Conservation (phyloP, 768 basidiomycete species). For the Lactarius vividus region DNA sequence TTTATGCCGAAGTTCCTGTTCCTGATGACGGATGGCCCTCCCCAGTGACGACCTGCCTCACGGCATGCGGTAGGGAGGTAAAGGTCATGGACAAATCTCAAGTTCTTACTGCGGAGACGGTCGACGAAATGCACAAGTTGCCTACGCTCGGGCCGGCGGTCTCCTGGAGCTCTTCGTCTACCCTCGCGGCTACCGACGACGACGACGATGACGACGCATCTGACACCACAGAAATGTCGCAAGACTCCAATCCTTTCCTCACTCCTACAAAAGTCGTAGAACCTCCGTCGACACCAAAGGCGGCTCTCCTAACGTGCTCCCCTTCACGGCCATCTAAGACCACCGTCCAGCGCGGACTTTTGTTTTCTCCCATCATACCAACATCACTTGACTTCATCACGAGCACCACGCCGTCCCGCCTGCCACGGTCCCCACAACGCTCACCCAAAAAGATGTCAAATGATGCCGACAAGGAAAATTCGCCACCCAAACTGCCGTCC, state of each 20-base stretch:
- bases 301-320: constrained; percentile 6
- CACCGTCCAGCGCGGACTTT: constrained; percentile 3
- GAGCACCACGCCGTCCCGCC: constrained; percentile 24
- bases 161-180: constrained; percentile 20
- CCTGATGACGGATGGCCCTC: constrained; percentile 57
- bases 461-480: constrained; percentile 59
- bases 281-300: constrained; percentile 22
- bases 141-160: constrained; percentile 10
- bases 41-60: constrained; percentile 40
- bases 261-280: background rate
- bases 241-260: constrained; percentile 10
- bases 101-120: background rate
- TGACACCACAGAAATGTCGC: constrained; percentile 6
- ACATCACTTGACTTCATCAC: constrained; percentile 23
- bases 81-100: constrained; percentile 16
- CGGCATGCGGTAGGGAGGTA: constrained; percentile 24
- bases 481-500: constrained; percentile 40
- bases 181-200: constrained; percentile 22
- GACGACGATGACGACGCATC: too few relatives aligned
- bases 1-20: constrained; percentile 41
- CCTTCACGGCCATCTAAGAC: constrained; percentile 28
- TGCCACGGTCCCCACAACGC: constrained; percentile 23
- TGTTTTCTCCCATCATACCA: constrained; percentile 19
- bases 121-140: background rate
- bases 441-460: constrained; percentile 31